A percentile compares a stretch with the other conserved stretches of the same genome.
These are phyloP conservation scores for Coemansia sp. DNA, from an alignment of 192 early-diverging fungal species.

Conservation along the genomic window DNA sequence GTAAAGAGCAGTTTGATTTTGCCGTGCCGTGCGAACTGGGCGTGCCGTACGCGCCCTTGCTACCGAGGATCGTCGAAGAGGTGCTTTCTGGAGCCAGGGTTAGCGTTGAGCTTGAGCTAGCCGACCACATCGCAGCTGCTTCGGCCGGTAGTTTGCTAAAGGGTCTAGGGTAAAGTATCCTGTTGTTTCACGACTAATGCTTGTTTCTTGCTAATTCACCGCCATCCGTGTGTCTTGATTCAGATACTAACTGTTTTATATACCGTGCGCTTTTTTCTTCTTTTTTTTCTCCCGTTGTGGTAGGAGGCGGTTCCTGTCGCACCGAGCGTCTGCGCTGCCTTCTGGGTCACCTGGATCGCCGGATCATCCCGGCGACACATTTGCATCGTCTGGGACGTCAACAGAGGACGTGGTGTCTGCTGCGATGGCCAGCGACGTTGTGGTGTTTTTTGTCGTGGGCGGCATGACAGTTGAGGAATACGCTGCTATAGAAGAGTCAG, in stretches of 20 bases:
- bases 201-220: constrained; percentile 1
- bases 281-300: neutral
- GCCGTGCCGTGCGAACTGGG: neutral
- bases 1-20: constrained; percentile 22
- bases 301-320: constrained; percentile 45
- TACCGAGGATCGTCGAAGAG: constrained; percentile 22
- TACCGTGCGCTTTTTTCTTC: neutral
- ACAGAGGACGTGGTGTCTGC: constrained; percentile 15
- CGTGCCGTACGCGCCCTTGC: constrained; percentile 23
- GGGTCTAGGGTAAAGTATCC: constrained; percentile 42
- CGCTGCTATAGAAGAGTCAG: constrained; percentile 17
- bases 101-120: constrained; percentile 29
- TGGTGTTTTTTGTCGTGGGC: constrained; percentile 44
- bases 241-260: neutral
- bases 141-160: constrained; percentile 43
- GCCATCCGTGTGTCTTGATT: neutral
- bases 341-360: constrained; percentile 6
- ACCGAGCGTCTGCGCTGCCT: neutral
- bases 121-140: constrained; percentile 22
- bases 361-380: neutral
- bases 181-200: too few species aligned
- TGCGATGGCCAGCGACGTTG: constrained; percentile 15
- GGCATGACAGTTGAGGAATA: constrained; percentile 45
- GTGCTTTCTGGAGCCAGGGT: constrained; percentile 14
- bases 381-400: neutral